phyloP scores from a whole-genome alignment of 1,139 yeast genomes.

The Taphrina sp. region DNA sequence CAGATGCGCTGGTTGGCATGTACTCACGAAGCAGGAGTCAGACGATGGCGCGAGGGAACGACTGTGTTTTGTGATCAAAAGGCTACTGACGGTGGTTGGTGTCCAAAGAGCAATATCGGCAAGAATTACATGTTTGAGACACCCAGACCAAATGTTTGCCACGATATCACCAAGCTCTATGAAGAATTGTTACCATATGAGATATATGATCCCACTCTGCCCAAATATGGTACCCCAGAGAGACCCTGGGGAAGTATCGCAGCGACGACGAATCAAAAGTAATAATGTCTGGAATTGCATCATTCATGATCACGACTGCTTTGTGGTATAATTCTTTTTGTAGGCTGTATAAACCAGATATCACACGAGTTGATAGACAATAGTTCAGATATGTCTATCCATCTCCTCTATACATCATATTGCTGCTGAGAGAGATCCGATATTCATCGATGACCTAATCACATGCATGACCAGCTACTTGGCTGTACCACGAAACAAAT shows the following conservation, averaged over 20 bases:
- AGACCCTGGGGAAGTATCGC: constrained; percentile 4
- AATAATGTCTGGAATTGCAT: neutral
- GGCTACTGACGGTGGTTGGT: neutral
- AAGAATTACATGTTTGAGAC: neutral
- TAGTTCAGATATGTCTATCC: too few relatives aligned
- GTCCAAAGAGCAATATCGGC: constrained; percentile 1
- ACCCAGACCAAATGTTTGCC: neutral
- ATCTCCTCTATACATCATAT: too few relatives aligned
- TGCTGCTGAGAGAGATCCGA: too few relatives aligned
- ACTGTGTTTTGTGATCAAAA: neutral
- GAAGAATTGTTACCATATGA: neutral
- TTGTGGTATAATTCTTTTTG: too few relatives aligned
- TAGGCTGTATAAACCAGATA: too few relatives aligned
- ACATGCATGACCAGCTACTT: too few relatives aligned
- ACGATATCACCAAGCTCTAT: neutral
- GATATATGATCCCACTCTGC: constrained; percentile 1
- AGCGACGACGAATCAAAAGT: neutral
- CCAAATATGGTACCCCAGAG: neutral
- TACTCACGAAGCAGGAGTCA: neutral
- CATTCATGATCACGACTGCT: neutral
- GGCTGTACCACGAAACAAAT: too few relatives aligned
- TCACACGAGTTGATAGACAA: too few relatives aligned
- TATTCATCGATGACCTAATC: too few relatives aligned
- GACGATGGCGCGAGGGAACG: constrained; percentile 19
- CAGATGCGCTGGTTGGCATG: constrained; percentile 27